These are phyloP conservation scores for Endoconidiophora laricicola DNA, from an alignment of 2,329 filamentous ascomycete species.

Conservation along the genomic window DNA sequence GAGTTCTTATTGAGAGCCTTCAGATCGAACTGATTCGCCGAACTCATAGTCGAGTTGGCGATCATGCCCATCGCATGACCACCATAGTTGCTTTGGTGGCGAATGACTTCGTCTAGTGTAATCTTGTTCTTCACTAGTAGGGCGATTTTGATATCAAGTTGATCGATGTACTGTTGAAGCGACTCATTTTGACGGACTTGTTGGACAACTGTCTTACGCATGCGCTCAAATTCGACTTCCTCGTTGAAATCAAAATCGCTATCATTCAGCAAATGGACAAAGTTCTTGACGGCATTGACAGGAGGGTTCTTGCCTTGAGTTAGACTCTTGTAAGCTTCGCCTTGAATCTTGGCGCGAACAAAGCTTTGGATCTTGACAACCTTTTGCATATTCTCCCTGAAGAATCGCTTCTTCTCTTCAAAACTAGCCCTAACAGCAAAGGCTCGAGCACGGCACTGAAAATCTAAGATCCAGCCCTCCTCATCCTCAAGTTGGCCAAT, in stretches of 20 bases:
- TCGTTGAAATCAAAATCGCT: constrained; percentile 99
- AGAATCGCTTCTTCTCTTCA: constrained; percentile 72
- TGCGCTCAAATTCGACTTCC: constrained; percentile 87
- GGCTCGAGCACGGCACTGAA: constrained; percentile 61
- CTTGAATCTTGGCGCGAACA: constrained; percentile 83
- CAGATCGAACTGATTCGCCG: constrained; percentile 83
- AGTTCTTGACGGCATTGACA: constrained; percentile 92
- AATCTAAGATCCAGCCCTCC: constrained; percentile 56
- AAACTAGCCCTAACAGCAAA: constrained; percentile 60
- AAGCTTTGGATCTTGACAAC: constrained; percentile 98
- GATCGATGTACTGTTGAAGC: constrained; percentile 93
- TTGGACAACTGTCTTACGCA: constrained; percentile 91
- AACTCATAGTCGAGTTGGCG: constrained; percentile 74
- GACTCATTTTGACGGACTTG: constrained; percentile 95
- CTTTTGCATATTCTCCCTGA: constrained; percentile 94
- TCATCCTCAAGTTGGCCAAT: constrained; percentile 67
- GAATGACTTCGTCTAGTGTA: constrained; percentile 90
- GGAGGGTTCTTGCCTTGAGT: constrained; percentile 94
- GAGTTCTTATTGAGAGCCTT: constrained; percentile 97
- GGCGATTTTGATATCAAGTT: constrained; percentile 97
- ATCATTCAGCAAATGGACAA: constrained; percentile 92
- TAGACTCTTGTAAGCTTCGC: constrained; percentile 93
- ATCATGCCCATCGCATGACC: constrained; percentile 73
- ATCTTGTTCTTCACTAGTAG: constrained; percentile 99
- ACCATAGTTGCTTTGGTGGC: constrained; percentile 91